Evolutionary conservation across 306 rosid species (phyloP).

Genomic region (Lathyrus oleraceus): DNA sequence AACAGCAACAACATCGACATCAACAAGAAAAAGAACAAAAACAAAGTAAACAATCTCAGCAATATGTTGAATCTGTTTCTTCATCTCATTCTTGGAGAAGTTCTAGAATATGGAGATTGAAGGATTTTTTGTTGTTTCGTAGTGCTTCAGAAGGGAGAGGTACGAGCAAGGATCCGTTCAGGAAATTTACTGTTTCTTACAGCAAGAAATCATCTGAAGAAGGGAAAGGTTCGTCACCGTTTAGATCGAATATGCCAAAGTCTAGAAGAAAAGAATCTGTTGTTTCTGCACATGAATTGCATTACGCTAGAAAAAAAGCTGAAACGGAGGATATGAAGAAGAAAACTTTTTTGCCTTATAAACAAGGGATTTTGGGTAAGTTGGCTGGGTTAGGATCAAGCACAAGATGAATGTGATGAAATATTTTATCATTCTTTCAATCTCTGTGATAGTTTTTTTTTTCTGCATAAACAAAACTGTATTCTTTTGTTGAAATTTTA

Average conservation of each 20-base stretch:
- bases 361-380: constrained; percentile 78
- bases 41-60: not conserved
- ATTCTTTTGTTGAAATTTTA: constrained; percentile 37
- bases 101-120: constrained; percentile 74
- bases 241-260: constrained; percentile 31
- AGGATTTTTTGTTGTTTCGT: constrained; percentile 72
- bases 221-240: constrained; percentile 40
- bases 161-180: constrained; percentile 58
- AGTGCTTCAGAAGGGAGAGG: constrained; percentile 93
- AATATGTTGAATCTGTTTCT: not conserved
- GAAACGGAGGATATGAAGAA: constrained; percentile 74
- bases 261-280: constrained; percentile 43
- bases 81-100: constrained; percentile 38
- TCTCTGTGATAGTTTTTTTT: not conserved
- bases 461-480: not conserved
- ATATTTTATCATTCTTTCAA: not conserved
- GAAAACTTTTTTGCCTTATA: constrained; percentile 87
- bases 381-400: constrained; percentile 62
- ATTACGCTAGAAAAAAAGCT: constrained; percentile 70
- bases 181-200: constrained; percentile 45
- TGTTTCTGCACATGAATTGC: constrained; percentile 73
- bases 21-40: not conserved
- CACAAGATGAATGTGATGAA: constrained; percentile 17
- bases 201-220: constrained; percentile 45
- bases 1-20: constrained; percentile 32